These are phyloP conservation scores for Amoebophrya sp. DNA, from an alignment of 169 alveolate genomes.

Conservation along the genomic window DNA sequence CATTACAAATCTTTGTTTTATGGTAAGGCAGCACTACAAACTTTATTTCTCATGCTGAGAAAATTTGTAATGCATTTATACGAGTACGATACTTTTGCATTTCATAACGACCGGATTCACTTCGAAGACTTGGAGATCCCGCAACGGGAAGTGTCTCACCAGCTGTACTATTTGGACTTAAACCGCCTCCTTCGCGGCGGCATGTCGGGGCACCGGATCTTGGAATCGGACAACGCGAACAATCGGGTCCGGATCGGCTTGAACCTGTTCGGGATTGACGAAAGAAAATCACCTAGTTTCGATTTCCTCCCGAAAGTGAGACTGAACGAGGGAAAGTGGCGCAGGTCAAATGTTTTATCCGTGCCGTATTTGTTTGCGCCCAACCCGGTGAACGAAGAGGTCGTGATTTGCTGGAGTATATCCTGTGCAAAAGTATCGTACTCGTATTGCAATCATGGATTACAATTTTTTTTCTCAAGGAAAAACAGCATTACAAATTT, in stretches of 20 bases:
- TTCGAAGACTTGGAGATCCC: neutral
- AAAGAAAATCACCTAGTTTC: neutral
- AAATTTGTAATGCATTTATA: no score
- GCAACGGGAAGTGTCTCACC: neutral
- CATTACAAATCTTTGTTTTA: no score
- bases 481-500: no score
- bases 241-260: neutral
- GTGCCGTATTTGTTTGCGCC: neutral
- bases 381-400: neutral
- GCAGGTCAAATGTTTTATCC: neutral
- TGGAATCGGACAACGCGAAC: neutral
- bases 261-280: neutral
- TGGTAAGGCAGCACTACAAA: no score
- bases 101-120: neutral
- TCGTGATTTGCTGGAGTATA: neutral
- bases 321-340: neutral
- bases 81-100: no score
- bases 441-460: no score
- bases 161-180: neutral
- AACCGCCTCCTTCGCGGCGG: neutral
- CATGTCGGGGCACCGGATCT: neutral
- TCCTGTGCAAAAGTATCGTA: no score
- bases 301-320: neutral
- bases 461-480: no score
- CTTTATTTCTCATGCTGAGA: no score